A percentile compares a stretch with the other conserved stretches of the same genome.
Evolutionary conservation across 352 stramenopile genomes (phyloP).

Genomic region (Thalassiosira hispida): DNA sequence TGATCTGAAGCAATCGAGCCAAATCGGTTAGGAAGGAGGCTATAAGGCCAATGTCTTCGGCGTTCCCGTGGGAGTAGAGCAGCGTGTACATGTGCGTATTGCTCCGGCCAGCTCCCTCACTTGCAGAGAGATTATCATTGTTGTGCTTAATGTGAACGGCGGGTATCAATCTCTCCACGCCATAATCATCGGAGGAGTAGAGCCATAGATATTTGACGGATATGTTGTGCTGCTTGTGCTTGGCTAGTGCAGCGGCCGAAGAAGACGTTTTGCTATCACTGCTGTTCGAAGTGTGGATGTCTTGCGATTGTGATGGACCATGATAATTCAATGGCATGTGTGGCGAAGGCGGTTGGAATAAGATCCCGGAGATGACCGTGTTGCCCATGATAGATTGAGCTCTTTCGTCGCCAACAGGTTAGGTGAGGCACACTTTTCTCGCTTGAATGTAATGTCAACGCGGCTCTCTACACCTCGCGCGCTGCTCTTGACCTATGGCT

Average conservation of each 20-base stretch:
- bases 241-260: not conserved
- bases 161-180: slow-evolving; percentile 15
- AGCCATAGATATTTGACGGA: slow-evolving; percentile 34
- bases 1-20: slow-evolving; percentile 68
- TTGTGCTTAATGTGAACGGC: slow-evolving; percentile 30
- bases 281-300: not conserved
- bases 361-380: slow-evolving; percentile 39
- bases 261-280: not conserved
- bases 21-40: slow-evolving; percentile 92
- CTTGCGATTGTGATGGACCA: not conserved
- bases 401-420: not conserved
- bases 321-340: slow-evolving; percentile 26
- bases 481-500: too few species aligned
- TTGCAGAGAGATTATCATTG: not conserved
- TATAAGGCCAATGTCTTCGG: slow-evolving; percentile 93
- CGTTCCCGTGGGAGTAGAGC: slow-evolving; percentile 93
- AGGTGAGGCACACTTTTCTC: too few species aligned
- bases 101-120: not conserved
- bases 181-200: slow-evolving; percentile 2
- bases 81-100: slow-evolving; percentile 29
- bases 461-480: too few species aligned
- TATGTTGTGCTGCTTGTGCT: slow-evolving; percentile 21
- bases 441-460: too few species aligned
- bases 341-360: slow-evolving; percentile 46
- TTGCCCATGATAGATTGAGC: slow-evolving; percentile 38